Evolutionary conservation across 2,329 filamentous ascomycete genomes (phyloP).

Genomic region (Metarhizium humberi): DNA sequence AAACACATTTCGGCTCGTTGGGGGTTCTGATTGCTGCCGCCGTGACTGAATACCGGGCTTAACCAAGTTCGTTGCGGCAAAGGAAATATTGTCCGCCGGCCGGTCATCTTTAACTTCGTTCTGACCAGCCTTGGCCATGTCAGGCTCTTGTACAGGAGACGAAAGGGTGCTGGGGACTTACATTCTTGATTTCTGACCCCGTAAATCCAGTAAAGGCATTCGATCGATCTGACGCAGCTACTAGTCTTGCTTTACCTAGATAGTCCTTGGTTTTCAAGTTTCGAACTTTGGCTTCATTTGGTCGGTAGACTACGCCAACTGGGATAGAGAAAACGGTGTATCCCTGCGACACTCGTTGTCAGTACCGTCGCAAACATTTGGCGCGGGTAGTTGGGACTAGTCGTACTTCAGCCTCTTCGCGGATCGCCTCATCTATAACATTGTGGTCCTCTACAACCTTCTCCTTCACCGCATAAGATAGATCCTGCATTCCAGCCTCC

Average conservation of each 20-base stretch:
- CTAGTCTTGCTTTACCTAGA: slow-evolving; percentile 86
- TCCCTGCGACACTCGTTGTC: slow-evolving; percentile 45
- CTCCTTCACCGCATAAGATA: slow-evolving; percentile 85
- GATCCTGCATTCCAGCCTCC: slow-evolving; percentile 82
- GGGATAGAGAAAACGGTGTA: slow-evolving; percentile 99
- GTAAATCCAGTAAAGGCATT: slow-evolving; percentile 79
- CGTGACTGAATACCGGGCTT: slow-evolving; percentile 74
- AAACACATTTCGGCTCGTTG: slow-evolving; percentile 71
- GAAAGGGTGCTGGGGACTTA: slow-evolving; percentile 24
- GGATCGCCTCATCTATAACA: slow-evolving; percentile 95
- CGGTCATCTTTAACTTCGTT: slow-evolving; percentile 64
- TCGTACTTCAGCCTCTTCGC: slow-evolving; percentile 79
- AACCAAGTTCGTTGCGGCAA: slow-evolving; percentile 85
- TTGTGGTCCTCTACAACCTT: slow-evolving; percentile 95
- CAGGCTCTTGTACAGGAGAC: slow-evolving; percentile 9
- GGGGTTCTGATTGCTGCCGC: slow-evolving; percentile 78
- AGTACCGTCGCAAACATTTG: not conserved
- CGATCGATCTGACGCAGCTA: slow-evolving; percentile 73
- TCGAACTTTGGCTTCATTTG: slow-evolving; percentile 95
- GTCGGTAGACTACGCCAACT: slow-evolving; percentile 87
- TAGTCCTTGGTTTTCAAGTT: slow-evolving; percentile 98
- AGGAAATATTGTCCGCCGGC: slow-evolving; percentile 76
- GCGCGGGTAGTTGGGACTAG: not conserved
- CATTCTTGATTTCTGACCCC: slow-evolving; percentile 69
- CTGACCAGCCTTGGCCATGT: slow-evolving; percentile 34